Conservation (phyloP, 2,329 filamentous ascomycete genomes). For the Colletotrichum sp. region DNA sequence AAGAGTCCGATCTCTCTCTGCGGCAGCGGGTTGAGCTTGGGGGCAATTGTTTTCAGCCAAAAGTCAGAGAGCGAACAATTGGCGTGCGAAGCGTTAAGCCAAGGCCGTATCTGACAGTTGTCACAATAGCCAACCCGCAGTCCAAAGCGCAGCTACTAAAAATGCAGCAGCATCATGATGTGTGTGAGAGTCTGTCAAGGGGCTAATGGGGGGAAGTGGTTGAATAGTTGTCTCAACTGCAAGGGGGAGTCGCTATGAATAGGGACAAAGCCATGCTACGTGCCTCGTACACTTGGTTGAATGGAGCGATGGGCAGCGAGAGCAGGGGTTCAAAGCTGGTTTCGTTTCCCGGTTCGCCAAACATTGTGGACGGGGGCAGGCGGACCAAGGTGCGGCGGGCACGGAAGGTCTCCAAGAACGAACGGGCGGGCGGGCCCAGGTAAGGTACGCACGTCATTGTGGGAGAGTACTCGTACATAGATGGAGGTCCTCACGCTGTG, state of each 20-base stretch:
- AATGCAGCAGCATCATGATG: not conserved
- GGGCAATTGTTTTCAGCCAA: not conserved
- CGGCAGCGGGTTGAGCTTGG: not conserved
- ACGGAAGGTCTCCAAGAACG: not conserved
- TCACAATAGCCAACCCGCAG: not conserved
- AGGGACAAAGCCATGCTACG: not conserved
- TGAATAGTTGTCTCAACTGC: not conserved
- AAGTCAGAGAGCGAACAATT: not conserved
- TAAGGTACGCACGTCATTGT: not conserved
- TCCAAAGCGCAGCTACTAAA: not conserved
- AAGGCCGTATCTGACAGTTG: not conserved
- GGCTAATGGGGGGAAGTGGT: not conserved
- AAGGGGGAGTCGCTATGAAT: not conserved
- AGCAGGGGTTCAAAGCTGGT: slow-evolving; percentile 1
- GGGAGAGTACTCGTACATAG: not conserved
- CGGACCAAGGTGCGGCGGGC: not conserved
- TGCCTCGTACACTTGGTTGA: not conserved
- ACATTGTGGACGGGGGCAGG: not conserved
- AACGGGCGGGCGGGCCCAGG: not conserved
- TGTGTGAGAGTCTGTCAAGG: not conserved
- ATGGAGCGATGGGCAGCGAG: not conserved
- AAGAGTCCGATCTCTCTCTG: not conserved
- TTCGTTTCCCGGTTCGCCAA: not conserved
- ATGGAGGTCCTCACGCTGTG: not conserved
- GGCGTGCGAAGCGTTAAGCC: not conserved